Base-by-base conservation (phyloP, 2,329 filamentous ascomycete genomes). In the Microdochium paspali region DNA sequence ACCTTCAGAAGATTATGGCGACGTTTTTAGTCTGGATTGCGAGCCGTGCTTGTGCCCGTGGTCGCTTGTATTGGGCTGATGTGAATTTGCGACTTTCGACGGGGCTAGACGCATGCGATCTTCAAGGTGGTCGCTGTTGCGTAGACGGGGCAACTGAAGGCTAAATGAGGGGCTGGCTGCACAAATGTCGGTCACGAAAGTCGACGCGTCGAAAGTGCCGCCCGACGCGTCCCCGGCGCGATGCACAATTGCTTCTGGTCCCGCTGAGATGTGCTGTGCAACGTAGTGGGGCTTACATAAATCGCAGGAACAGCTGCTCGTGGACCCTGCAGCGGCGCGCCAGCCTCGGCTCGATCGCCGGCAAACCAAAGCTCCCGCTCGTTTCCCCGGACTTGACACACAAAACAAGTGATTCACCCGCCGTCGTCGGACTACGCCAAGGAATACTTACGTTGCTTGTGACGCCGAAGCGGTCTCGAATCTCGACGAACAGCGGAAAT, bases 81-180 rank as follows among this genome's bases (percentile, higher is more conserved):
- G n/a, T n/a, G n/a, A n/a, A n/a, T n/a, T 53, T 51, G 52, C 51
- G 50, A 54, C 57, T 57, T 55, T 56, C 57, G 57, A 47, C 46
- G 47, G 13, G 47, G 39, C 7, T 45, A 30, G 25, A 21, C 15
- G 35, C 13, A 40, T 40, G 35, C 10, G 13, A 18, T 15, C 15
- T 15, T 18, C 13, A 40, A 4, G 6, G 15, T 7, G 18, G 18
- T 21, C n/a, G n/a, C n/a, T n/a, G 23, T 12, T 10, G 15, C 35
- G 35, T 40, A 40, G 35, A 18, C 35, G 23, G 35, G 35, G 35
- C 15, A 40, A 40, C 35, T 28, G 26, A 28, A 13, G 35, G 35
- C 4, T 5, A 21, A 21, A 25, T 24, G 24, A n/a, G 43, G 28
- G 43, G 24, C 24, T 28, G 43, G 24, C 24, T 10, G 24, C n/a